Percentiles rank a stretch among this genome's conserved stretches.
Evolutionary conservation across 2,329 filamentous ascomycete species (phyloP).

Genomic region (Pseudonectria buxi): DNA sequence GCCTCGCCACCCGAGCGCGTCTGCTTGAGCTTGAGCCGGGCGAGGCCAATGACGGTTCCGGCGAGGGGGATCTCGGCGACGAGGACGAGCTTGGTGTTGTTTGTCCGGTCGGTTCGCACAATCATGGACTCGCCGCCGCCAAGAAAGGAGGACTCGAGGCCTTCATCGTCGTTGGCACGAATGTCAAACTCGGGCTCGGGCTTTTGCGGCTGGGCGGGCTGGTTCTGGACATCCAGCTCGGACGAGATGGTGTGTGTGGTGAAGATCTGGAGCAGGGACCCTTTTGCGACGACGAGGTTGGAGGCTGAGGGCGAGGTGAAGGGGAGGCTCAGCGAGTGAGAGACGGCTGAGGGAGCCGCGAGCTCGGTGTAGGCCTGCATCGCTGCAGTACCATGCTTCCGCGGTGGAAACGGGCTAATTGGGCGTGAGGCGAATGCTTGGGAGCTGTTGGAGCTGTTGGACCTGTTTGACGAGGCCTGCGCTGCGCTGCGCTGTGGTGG

Average conservation of each 20-base stretch:
- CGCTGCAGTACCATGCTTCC: constrained; percentile 30
- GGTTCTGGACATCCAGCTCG: constrained; percentile 48
- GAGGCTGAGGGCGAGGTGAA: constrained; percentile 69
- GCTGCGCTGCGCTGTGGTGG: too few relatives aligned
- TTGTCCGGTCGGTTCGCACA: constrained; percentile 55
- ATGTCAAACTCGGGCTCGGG: constrained; percentile 43
- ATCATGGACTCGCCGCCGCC: constrained; percentile 55
- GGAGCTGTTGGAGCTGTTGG: too few relatives aligned
- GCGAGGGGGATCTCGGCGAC: constrained; percentile 77
- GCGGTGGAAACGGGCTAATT: constrained; percentile 13
- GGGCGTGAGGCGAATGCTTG: too few relatives aligned
- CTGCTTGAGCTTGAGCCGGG: constrained; percentile 63
- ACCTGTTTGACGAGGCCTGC: too few relatives aligned
- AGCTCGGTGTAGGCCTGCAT: constrained; percentile 99
- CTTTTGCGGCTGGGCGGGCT: constrained; percentile 30
- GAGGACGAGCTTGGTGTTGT: constrained; percentile 72
- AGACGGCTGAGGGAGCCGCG: constrained; percentile 87
- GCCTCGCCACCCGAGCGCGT: constrained; percentile 78
- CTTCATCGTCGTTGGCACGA: constrained; percentile 53
- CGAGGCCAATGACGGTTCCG: constrained; percentile 78
- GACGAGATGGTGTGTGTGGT: constrained; percentile 60
- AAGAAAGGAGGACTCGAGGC: constrained; percentile 60
- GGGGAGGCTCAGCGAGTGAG: constrained; percentile 73
- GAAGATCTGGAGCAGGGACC: constrained; percentile 90
- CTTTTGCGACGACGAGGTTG: constrained; percentile 88